Conservation (phyloP, 148 eudicot genomes). For the Hydrangea macrophylla region DNA sequence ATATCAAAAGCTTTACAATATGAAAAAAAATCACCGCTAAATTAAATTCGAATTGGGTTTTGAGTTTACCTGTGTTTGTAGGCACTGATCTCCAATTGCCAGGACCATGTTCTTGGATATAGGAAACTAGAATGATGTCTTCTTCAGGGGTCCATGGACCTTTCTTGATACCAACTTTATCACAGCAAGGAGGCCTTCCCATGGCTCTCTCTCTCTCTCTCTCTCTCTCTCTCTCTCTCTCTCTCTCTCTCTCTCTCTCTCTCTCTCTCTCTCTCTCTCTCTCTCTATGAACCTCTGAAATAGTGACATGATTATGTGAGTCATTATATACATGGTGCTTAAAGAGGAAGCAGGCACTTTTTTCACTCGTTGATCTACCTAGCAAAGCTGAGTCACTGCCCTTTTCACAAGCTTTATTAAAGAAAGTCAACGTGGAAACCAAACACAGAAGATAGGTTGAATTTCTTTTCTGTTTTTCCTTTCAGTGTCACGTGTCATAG, state of each 20-base stretch:
- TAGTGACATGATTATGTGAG: conserved; percentile 12
- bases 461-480: too few species aligned
- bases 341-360: neutral
- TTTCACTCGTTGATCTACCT: neutral
- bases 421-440: neutral
- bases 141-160: conserved; percentile 86
- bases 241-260: neutral
- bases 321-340: conserved; percentile 2
- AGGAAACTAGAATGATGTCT: conserved; percentile 64
- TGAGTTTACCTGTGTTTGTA: conserved; percentile 70
- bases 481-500: too few species aligned
- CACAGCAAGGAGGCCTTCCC: conserved; percentile 79
- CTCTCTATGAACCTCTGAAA: neutral
- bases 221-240: neutral
- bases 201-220: conserved; percentile 16
- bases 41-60: too few species aligned
- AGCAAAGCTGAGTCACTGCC: neutral
- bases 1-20: neutral
- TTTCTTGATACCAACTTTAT: conserved; percentile 69
- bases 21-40: neutral
- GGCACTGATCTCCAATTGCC: conserved; percentile 77
- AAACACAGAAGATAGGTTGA: too few species aligned
- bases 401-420: neutral
- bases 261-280: neutral
- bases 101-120: conserved; percentile 72